Percentiles rank a stretch among this genome's conserved stretches.
These are phyloP conservation scores for Mortierella sp. DNA, from an alignment of 371 early-diverging fungal species.

Conservation along the genomic window DNA sequence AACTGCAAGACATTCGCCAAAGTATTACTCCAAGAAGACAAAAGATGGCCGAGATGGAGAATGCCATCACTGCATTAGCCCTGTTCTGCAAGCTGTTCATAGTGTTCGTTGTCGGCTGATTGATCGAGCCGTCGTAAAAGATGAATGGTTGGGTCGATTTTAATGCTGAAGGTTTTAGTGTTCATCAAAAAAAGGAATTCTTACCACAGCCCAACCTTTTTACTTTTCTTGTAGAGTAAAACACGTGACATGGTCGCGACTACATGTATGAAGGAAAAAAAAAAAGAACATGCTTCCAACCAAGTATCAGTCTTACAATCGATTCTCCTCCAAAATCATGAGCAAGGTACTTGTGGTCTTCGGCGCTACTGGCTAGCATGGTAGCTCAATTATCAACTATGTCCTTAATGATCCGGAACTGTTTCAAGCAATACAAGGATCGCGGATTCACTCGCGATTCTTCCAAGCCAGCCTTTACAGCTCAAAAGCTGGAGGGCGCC, in stretches of 20 bases:
- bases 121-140: neutral
- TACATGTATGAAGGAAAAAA: no score
- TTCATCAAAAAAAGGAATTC: no score
- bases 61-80: conserved; percentile 76
- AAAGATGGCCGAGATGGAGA: conserved; percentile 74
- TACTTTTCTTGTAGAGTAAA: no score
- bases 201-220: no score
- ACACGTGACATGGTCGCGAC: no score
- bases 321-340: neutral
- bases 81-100: conserved; percentile 75
- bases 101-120: neutral
- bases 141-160: no score
- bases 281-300: no score
- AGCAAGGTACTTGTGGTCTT: conserved; percentile 26
- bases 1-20: neutral
- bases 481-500: conserved; percentile 9
- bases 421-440: conserved; percentile 16
- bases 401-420: conserved; percentile 11
- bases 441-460: conserved; percentile 19
- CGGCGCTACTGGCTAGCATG: conserved; percentile 19
- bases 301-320: no score
- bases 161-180: no score
- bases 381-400: conserved; percentile 16
- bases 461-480: conserved; percentile 13
- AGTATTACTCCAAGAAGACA: conserved; percentile 65